These are phyloP conservation scores for Carpinus fangiana DNA, from an alignment of 306 rosid genomes.

Conservation along the genomic window DNA sequence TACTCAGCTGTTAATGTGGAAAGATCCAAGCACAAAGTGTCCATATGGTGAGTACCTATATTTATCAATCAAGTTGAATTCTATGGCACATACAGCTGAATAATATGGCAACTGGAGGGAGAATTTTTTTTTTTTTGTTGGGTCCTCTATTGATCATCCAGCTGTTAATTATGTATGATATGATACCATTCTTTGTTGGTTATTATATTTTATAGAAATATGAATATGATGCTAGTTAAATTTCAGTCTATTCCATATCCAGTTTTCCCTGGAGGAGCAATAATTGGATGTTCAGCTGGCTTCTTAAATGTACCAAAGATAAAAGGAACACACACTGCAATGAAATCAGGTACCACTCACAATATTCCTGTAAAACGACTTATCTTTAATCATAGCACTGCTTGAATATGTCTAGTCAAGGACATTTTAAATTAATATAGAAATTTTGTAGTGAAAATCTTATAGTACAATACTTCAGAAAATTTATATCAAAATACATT, in stretches of 20 bases:
- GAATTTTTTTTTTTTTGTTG: neutral
- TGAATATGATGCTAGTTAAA: slow-evolving; percentile 71
- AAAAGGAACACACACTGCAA: slow-evolving; percentile 94
- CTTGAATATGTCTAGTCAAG: slow-evolving; percentile 4
- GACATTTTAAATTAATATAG: slow-evolving; percentile 9
- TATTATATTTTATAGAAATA: slow-evolving; percentile 36
- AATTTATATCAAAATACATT: neutral
- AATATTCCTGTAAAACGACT: slow-evolving; percentile 6
- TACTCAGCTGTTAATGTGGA: slow-evolving; percentile 3
- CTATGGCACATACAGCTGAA: neutral
- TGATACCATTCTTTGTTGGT: slow-evolving; percentile 12
- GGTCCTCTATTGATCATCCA: neutral
- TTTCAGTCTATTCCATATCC: slow-evolving; percentile 99
- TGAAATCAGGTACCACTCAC: slow-evolving; percentile 77
- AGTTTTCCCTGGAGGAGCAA: slow-evolving; percentile 97
- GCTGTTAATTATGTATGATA: slow-evolving; percentile 2
- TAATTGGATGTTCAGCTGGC: slow-evolving; percentile 96
- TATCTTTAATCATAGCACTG: slow-evolving; percentile 7
- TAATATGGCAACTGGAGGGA: slow-evolving; percentile 7
- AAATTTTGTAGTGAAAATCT: neutral
- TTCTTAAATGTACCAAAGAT: slow-evolving; percentile 92
- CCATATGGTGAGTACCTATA: neutral
- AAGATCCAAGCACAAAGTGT: slow-evolving; percentile 19
- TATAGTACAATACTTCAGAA: neutral
- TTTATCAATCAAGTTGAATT: slow-evolving; percentile 19